Evolutionary conservation across 345 rosid genomes (phyloP), one percentile per base, ranked within the genome.

Genomic region (Citrus maxima): DNA sequence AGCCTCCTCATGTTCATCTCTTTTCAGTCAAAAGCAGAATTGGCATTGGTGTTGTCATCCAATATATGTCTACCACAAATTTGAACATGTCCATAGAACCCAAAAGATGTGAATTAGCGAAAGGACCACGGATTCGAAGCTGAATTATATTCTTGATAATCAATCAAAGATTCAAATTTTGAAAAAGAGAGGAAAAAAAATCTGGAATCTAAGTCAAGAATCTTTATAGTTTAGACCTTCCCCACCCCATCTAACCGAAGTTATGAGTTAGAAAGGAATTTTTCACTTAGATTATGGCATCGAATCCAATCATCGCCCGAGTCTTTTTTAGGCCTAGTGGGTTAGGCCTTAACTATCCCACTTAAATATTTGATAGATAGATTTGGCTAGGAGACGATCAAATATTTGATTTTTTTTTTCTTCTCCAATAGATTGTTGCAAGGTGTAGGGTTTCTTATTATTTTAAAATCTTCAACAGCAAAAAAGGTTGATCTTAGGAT

Each of bases 271-370:
- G 78, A 80, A 72, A 64, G 61, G 70, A 75, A 27, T 65, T 77
- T 49, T 28, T 78, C 30, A 21, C 32, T 62, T 63, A 76, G 74
- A 84, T 81, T 76, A 79, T 81, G 81, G 83, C 80, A 87, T 81
- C 85, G 85, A 84, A 87, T 85, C 78, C 70, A 73, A 82, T 81
- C 84, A 80, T 72, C 76, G 35, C 24, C 58, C 63, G 68, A 77
- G 62, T 62, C 77, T 62, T 46, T 83, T 83, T 80, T 75, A 63
- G 54, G 71, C 27, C 55, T 74, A 75, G 87, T 83, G 77, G 82
- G 82, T 82, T 86, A 77, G 82, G 85, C 83, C 81, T 74, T 60
- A 79, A 60, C 21, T 6, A 46, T 46, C 51, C 51, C 51, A 46
- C 51, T 46, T 3, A 46, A 46, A 46, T 46, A 46, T 46, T 46